Evolutionary conservation across 2,329 filamentous ascomycete genomes (phyloP).

Genomic region (Cercospora sojina): DNA sequence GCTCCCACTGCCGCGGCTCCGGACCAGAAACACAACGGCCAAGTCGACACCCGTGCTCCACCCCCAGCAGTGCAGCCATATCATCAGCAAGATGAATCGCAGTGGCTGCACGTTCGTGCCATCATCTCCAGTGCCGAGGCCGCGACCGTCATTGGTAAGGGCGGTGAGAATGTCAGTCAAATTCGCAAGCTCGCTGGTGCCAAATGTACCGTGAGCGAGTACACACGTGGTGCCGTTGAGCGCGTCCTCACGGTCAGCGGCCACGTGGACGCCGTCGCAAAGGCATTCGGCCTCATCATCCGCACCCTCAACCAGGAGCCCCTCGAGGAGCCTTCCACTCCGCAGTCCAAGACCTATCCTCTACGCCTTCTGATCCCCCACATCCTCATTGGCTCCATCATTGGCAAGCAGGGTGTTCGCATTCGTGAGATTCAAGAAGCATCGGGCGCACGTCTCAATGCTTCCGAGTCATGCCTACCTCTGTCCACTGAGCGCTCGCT

Average conservation of each 20-base stretch:
- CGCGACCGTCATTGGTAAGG: slow-evolving; percentile 96
- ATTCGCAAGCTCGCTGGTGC: slow-evolving; percentile 93
- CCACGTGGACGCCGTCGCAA: slow-evolving; percentile 92
- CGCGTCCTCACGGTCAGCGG: slow-evolving; percentile 97
- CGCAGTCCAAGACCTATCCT: slow-evolving; percentile 95
- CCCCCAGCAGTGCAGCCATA: slow-evolving; percentile 43
- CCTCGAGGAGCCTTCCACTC: slow-evolving; percentile 79
- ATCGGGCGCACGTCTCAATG: slow-evolving; percentile 92
- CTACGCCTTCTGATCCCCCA: slow-evolving; percentile 93
- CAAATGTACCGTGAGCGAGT: slow-evolving; percentile 98
- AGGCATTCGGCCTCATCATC: slow-evolving; percentile 98
- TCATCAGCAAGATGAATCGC: slow-evolving; percentile 77
- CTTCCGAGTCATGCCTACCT: slow-evolving; percentile 90
- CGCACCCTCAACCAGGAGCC: slow-evolving; percentile 97
- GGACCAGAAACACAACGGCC: slow-evolving; percentile 45
- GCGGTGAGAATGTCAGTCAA: slow-evolving; percentile 96
- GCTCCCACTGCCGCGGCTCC: slow-evolving; percentile 15
- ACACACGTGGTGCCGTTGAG: slow-evolving; percentile 93
- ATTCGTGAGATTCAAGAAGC: slow-evolving; percentile 99
- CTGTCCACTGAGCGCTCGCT: slow-evolving; percentile 96
- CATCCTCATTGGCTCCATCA: slow-evolving; percentile 96
- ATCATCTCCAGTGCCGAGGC: slow-evolving; percentile 97
- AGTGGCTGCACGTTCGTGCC: slow-evolving; percentile 94
- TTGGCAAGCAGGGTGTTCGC: slow-evolving; percentile 91
- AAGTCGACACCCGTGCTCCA: slow-evolving; percentile 50